Conservation (phyloP, 2,329 filamentous ascomycete species). For the Xylaria multiplex region DNA sequence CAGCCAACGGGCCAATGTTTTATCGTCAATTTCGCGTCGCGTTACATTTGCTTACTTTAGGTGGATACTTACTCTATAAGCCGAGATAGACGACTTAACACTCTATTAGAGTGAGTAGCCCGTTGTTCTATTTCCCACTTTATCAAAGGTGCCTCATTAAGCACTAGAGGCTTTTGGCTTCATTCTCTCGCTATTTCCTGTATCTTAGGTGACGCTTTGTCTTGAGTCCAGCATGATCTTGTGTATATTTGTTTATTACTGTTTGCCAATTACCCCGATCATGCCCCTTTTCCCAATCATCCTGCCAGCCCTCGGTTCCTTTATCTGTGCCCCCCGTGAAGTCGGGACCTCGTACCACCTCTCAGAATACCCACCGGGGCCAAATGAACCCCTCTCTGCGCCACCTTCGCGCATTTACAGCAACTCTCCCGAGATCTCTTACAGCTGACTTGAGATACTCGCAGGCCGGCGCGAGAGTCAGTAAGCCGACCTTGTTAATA, state of each 20-base stretch:
- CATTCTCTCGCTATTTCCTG: neutral
- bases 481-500: conserved; percentile 34
- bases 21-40: neutral
- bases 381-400: conserved; percentile 27
- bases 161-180: neutral
- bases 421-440: neutral
- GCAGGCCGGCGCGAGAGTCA: conserved; percentile 12
- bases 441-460: neutral
- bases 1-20: neutral
- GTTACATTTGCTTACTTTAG: neutral
- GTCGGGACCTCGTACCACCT: conserved; percentile 19
- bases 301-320: conserved; percentile 25
- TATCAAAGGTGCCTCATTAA: neutral
- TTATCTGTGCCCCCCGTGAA: conserved; percentile 27
- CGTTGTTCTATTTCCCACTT: neutral
- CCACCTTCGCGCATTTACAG: neutral
- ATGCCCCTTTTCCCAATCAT: conserved; percentile 20
- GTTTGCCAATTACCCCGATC: neutral
- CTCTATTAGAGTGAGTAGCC: conserved; percentile 4
- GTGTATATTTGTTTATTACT: conserved; percentile 5
- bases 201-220: neutral
- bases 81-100: neutral
- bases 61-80: neutral
- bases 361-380: conserved; percentile 21
- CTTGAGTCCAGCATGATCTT: conserved; percentile 11